These are phyloP conservation scores for Phyllosticta capitalensis DNA, from an alignment of 2,329 filamentous ascomycete genomes.

Conservation along the genomic window DNA sequence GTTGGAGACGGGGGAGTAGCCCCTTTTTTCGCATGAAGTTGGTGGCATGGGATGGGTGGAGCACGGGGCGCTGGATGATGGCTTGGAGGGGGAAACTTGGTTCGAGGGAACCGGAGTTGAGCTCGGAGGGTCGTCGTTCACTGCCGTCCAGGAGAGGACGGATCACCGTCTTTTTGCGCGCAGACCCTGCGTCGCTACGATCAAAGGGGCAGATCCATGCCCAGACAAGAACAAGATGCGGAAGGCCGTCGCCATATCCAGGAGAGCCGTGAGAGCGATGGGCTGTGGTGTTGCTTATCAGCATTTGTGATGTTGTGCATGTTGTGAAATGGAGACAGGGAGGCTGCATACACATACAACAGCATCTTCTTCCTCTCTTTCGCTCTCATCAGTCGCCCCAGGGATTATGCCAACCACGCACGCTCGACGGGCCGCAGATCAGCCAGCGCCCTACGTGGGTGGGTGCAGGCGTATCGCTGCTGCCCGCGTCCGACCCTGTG, in stretches of 20 bases:
- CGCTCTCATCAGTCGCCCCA: neutral
- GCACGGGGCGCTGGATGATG: neutral
- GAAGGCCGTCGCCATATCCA: too few species aligned
- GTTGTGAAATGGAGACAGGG: too few species aligned
- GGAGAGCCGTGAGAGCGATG: too few species aligned
- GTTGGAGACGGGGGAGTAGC: neutral
- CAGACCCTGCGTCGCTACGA: neutral
- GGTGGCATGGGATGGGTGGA: neutral
- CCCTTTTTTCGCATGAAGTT: neutral
- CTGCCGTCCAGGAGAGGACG: neutral
- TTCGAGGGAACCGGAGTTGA: neutral
- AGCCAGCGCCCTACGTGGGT: neutral
- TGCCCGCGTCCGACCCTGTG: too few species aligned
- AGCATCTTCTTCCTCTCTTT: too few species aligned
- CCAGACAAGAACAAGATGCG: neutral
- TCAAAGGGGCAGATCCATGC: neutral
- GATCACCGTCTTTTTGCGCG: neutral
- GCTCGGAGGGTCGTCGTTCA: neutral
- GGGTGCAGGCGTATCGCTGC: neutral
- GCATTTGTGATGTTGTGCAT: too few species aligned
- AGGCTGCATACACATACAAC: too few species aligned
- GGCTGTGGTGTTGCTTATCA: too few species aligned
- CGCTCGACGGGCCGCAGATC: neutral
- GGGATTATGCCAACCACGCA: neutral
- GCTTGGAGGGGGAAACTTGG: neutral